Base-by-base conservation (phyloP, 75 land plant species). In the Larix kaempferi region DNA sequence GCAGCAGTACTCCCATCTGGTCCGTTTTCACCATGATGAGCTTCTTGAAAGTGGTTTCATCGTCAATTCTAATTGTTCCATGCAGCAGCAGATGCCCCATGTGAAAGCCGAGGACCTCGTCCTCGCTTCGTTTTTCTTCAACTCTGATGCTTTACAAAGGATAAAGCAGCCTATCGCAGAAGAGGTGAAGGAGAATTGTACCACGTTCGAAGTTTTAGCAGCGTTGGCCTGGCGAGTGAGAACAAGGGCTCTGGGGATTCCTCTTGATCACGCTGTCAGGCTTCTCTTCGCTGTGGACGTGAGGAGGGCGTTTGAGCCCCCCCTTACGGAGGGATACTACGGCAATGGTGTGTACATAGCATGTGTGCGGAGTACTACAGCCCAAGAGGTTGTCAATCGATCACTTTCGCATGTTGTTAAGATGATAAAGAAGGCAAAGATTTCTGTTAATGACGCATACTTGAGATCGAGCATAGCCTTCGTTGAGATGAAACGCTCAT, bases 271-370 rank as follows among this genome's bases (percentile, higher is more conserved):
- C 23, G 33, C 64, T 57, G 80, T 88, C 26, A 76, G 82, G 67
- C 75, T 88, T 8, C 75, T 82, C n/a, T 82, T 82, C 66, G 82
- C 90, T 0, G 85, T 83, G 56, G 81, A 89, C 58, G 73, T 74
- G 21, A 72, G 91, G 6, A 79, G 29, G 33, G 58, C 79, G 7
- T 19, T 72, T 26, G 73, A 79, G 22, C 88, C 87, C 3, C 84
- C 84, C 7, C 23, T 86, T 49, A 56, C 75, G 29, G 79, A 75
- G 3, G 86, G 88, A 22, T 89, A 78, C 71, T 82, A 80, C 29
- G 91, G 91, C 58, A 89, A 89, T 65, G 88, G 64, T 3, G 37
- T 84, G 0, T 73, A 79, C 39, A 26, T 80, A n/a, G 83, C 79
- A 0, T 82, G 83, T 49, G 86, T 78, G 0, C 76, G 57, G 37